phyloP scores from a whole-genome alignment of 2,329 filamentous ascomycete species.

The Clarireedia sp. region DNA sequence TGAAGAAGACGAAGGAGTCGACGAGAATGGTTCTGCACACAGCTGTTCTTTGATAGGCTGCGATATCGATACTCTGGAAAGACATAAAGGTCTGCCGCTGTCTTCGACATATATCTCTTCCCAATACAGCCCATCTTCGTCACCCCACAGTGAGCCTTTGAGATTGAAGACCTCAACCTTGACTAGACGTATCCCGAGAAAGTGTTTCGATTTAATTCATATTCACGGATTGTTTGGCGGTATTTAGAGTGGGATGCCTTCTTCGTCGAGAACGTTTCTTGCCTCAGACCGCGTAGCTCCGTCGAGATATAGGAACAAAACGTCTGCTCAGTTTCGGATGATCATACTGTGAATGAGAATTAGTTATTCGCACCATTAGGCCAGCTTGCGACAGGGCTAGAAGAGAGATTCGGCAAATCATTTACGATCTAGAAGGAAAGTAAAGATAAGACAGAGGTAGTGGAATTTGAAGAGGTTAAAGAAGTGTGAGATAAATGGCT shows the following conservation, averaged over 20 bases:
- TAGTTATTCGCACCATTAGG: slow-evolving; percentile 18
- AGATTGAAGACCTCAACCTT: slow-evolving; percentile 48
- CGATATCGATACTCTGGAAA: slow-evolving; percentile 17
- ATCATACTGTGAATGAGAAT: slow-evolving; percentile 30
- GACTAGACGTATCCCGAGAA: slow-evolving; percentile 21
- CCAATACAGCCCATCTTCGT: slow-evolving; percentile 36
- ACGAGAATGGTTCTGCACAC: slow-evolving; percentile 16
- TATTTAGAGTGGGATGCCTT: slow-evolving; percentile 20
- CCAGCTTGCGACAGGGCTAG: slow-evolving; percentile 32
- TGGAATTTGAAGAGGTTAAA: slow-evolving; percentile 24
- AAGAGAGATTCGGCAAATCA: slow-evolving; percentile 30
- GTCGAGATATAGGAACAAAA: slow-evolving; percentile 39
- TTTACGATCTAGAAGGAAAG: slow-evolving; percentile 33
- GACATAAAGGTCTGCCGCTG: slow-evolving; percentile 20
- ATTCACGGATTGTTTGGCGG: slow-evolving; percentile 19
- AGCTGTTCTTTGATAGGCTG: slow-evolving; percentile 15
- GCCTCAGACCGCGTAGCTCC: slow-evolving; percentile 38
- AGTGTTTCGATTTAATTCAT: slow-evolving; percentile 24
- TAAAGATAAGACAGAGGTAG: slow-evolving; percentile 37
- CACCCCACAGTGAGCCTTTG: slow-evolving; percentile 53
- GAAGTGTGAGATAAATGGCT: slow-evolving; percentile 23
- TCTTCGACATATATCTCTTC: slow-evolving; percentile 27
- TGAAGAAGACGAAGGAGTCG: neutral
- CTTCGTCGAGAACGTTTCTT: slow-evolving; percentile 12
- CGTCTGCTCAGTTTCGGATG: slow-evolving; percentile 29